A percentile compares a stretch with the other conserved stretches of the same genome.
These are phyloP conservation scores for Mycena floridula DNA, from an alignment of 768 basidiomycete genomes.

Conservation along the genomic window DNA sequence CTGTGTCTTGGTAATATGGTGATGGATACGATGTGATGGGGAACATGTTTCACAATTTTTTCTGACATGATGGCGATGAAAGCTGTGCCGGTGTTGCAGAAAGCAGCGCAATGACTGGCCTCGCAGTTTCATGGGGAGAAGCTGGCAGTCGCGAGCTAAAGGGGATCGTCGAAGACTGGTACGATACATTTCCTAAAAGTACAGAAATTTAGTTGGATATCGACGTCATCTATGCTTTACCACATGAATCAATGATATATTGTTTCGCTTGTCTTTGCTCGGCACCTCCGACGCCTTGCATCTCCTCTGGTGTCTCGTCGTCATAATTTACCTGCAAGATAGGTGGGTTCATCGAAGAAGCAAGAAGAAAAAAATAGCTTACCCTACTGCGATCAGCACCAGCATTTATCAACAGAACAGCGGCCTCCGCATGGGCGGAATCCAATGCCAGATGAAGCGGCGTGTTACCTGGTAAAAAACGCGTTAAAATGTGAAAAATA, in stretches of 20 bases:
- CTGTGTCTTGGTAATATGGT: not conserved
- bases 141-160: too few species aligned
- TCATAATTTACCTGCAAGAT: constrained; percentile 70
- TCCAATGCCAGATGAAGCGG: constrained; percentile 97
- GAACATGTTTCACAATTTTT: too few species aligned
- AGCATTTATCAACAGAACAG: constrained; percentile 87
- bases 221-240: constrained; percentile 23
- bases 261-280: constrained; percentile 79
- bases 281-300: constrained; percentile 83
- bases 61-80: not conserved
- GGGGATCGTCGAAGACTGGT: too few species aligned
- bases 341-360: constrained; percentile 3
- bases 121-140: too few species aligned
- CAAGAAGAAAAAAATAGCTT: constrained; percentile 25
- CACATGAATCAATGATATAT: constrained; percentile 74
- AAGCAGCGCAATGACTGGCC: not conserved
- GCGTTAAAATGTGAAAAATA: not conserved
- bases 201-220: too few species aligned
- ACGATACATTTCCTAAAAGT: too few species aligned
- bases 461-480: constrained; percentile 67
- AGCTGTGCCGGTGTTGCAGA: not conserved
- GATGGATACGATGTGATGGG: not conserved
- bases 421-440: constrained; percentile 87
- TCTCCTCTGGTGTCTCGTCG: constrained; percentile 78
- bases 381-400: constrained; percentile 91